Base-by-base conservation (phyloP, 768 basidiomycete genomes). In the Suillus paluster region DNA sequence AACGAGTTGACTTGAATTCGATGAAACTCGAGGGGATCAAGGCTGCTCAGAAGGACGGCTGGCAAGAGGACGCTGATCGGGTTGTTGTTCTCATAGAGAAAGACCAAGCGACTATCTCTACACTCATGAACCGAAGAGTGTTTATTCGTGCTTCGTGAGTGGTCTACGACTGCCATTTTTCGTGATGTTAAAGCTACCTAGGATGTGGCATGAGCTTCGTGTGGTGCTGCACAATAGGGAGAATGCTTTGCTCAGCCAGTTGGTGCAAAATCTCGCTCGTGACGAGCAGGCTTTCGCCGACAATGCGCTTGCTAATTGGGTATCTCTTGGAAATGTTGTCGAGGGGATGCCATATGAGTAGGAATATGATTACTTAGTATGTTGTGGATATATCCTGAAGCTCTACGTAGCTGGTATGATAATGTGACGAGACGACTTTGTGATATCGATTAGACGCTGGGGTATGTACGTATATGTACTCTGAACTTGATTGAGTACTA, bases 121-220 rank as follows among this genome's bases (percentile, higher is more conserved):
- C 86, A 6, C 84, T 90, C 59, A 79, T 97, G 45, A 87, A 84
- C 62, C 79, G 97, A 57, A 81, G 97, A 21, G 86, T 95, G 11
- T 97, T 95, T 71, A 90, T 97, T 61, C 88, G 92, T 58, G 90
- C 91, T 59, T 92, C 89, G 93, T 95, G 69, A 69, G 87, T 72
- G 5, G 41, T 49, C 57, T 27, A 33, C 48, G 11, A 7, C 48
- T 58, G 45, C 6, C 42, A 27, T 36, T 7, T 39, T 27, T 60
- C 52, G 34, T 41, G 45, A n/a, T 42, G 49, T 63, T 63, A 52
- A 10, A 52, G 57, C 50, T 42, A n/a, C 36, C 25, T 67, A 95
- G 95, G 66, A 86, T 97, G 84, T 98, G 95, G 95, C 92, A 97
- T 68, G 95, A 98, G 74, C 81, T 97, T n/a, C 87, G 93, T 25